Percentiles rank a stretch among this genome's conserved stretches.
These are phyloP conservation scores for Fomitopsis schrenkii DNA, from an alignment of 1,284 basidiomycete species.

Conservation along the genomic window DNA sequence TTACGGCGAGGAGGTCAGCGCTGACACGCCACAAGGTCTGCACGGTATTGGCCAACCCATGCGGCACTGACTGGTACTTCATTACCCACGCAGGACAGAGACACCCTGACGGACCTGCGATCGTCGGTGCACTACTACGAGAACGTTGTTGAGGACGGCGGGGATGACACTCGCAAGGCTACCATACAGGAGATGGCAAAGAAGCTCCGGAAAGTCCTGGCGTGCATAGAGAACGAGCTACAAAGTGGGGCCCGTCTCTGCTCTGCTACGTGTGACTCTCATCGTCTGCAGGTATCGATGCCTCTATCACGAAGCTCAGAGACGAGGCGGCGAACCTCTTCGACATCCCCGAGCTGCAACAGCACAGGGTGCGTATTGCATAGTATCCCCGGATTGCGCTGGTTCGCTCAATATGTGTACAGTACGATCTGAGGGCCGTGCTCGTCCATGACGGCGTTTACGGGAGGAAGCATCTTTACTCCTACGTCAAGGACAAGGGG, in stretches of 20 bases:
- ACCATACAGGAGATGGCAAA: conserved; percentile 38
- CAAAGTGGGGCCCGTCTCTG: conserved; percentile 36
- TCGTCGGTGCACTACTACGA: conserved; percentile 67
- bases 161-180: conserved; percentile 41
- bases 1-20: conserved; percentile 41
- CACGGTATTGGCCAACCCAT: conserved; percentile 3
- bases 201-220: conserved; percentile 49
- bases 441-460: conserved; percentile 71
- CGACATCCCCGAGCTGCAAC: conserved; percentile 58
- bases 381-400: background rate
- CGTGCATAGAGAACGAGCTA: conserved; percentile 47
- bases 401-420: background rate
- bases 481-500: conserved; percentile 61
- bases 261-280: background rate
- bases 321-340: conserved; percentile 41
- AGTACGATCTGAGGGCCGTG: conserved; percentile 78
- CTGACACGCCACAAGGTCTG: conserved; percentile 55
- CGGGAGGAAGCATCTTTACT: conserved; percentile 70
- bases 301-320: conserved; percentile 41
- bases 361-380: conserved; percentile 43
- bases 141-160: conserved; percentile 48
- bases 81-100: conserved; percentile 43
- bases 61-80: background rate
- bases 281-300: conserved; percentile 45
- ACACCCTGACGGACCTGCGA: conserved; percentile 55